These are phyloP conservation scores for Candida mesenterica DNA, from an alignment of 1,139 yeast species.

Conservation along the genomic window DNA sequence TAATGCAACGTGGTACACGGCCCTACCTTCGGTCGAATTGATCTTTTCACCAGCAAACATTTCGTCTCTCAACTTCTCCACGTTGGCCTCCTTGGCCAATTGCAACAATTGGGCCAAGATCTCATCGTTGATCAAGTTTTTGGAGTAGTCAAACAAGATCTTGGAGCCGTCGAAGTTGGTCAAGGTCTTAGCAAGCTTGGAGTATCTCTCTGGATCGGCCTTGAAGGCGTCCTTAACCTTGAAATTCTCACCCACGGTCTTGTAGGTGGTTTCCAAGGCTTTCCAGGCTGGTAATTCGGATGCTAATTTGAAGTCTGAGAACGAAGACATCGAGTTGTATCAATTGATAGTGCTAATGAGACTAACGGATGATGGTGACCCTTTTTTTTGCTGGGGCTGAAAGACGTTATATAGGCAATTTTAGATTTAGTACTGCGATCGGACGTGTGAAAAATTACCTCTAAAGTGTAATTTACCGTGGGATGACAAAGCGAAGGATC, in stretches of 20 bases:
- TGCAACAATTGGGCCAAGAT: conserved; percentile 63
- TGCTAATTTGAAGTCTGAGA: conserved; percentile 60
- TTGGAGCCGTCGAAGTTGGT: conserved; percentile 81
- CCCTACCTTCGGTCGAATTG: conserved; percentile 94
- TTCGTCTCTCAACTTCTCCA: conserved; percentile 82
- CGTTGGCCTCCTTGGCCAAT: conserved; percentile 88
- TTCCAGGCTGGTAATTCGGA: conserved; percentile 84
- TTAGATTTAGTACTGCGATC: too few relatives aligned
- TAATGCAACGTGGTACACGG: conserved; percentile 93
- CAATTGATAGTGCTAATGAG: conserved; percentile 1
- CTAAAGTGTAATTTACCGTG: too few relatives aligned
- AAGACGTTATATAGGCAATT: not conserved
- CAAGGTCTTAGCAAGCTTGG: conserved; percentile 73
- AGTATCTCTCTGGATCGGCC: conserved; percentile 70
- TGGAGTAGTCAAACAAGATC: conserved; percentile 91
- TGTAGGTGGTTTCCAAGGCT: conserved; percentile 67
- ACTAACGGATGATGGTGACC: conserved; percentile 5
- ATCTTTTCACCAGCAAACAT: conserved; percentile 93
- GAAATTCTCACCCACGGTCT: conserved; percentile 63
- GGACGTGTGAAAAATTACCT: too few relatives aligned
- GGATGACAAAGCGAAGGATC: too few relatives aligned
- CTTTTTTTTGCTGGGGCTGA: conserved; percentile 4
- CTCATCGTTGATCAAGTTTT: conserved; percentile 87
- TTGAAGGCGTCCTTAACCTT: conserved; percentile 76
- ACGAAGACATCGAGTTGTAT: conserved; percentile 14